These are phyloP conservation scores for Calonectria naviculata DNA, from an alignment of 2,329 filamentous ascomycete genomes.

Conservation along the genomic window DNA sequence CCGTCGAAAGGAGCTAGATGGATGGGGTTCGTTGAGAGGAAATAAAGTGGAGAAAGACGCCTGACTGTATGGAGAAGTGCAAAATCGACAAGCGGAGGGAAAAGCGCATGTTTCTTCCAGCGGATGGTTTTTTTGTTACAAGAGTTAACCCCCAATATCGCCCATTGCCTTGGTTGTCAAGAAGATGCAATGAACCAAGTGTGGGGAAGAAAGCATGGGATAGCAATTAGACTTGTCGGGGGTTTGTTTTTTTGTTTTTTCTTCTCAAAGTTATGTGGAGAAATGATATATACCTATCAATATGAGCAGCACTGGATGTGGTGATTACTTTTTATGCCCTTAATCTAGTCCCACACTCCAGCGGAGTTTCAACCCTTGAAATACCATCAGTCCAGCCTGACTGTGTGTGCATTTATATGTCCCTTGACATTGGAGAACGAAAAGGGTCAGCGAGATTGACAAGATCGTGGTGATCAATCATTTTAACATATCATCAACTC, in stretches of 20 bases:
- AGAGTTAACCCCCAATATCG: neutral
- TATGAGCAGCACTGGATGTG: neutral
- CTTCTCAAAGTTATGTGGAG: constrained; percentile 5
- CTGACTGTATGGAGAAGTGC: neutral
- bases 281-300: constrained; percentile 4
- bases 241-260: neutral
- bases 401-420: neutral
- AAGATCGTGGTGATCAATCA: constrained; percentile 10
- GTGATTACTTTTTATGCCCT: neutral
- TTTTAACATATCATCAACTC: constrained; percentile 34
- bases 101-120: constrained; percentile 20
- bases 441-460: neutral
- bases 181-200: neutral
- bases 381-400: neutral
- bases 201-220: constrained; percentile 1
- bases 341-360: neutral
- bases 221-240: constrained; percentile 16
- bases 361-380: neutral
- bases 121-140: constrained; percentile 12
- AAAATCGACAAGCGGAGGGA: constrained; percentile 3
- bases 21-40: constrained; percentile 11
- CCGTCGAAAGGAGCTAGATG: constrained; percentile 4
- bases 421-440: neutral
- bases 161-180: neutral
- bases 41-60: neutral